These are phyloP conservation scores for Geotrichum siamense DNA, from an alignment of 1,139 yeast genomes.

Conservation along the genomic window DNA sequence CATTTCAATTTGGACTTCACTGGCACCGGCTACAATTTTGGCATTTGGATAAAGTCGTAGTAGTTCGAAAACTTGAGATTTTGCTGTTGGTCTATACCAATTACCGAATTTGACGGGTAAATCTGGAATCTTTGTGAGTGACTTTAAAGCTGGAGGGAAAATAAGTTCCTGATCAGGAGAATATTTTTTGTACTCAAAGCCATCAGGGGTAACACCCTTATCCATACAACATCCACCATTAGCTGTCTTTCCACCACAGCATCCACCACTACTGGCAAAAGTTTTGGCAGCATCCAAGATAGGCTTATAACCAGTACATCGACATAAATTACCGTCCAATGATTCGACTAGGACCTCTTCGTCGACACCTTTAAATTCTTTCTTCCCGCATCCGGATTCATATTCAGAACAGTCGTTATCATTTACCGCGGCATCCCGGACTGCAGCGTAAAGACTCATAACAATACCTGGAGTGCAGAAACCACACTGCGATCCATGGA, in stretches of 20 bases:
- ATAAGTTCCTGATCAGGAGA: slow-evolving; percentile 36
- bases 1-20: slow-evolving; percentile 43
- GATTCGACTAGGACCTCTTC: slow-evolving; percentile 39
- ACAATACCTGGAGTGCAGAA: slow-evolving; percentile 46
- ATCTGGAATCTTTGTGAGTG: slow-evolving; percentile 25
- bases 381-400: background rate
- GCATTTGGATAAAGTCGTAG: slow-evolving; percentile 33
- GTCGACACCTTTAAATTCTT: slow-evolving; percentile 27
- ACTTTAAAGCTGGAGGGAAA: slow-evolving; percentile 37
- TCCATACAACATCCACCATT: slow-evolving; percentile 13
- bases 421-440: slow-evolving; percentile 28
- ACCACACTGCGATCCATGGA: slow-evolving; percentile 46
- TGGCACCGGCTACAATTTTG: slow-evolving; percentile 44
- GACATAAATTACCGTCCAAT: slow-evolving; percentile 42
- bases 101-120: slow-evolving; percentile 36
- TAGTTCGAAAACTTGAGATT: slow-evolving; percentile 35
- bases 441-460: slow-evolving; percentile 41
- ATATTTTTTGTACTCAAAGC: slow-evolving; percentile 36
- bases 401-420: background rate
- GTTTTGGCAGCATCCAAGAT: slow-evolving; percentile 42
- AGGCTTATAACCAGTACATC: slow-evolving; percentile 45
- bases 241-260: background rate
- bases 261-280: slow-evolving; percentile 27
- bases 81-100: slow-evolving; percentile 41
- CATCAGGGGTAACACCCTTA: slow-evolving; percentile 29